Percentiles rank a stretch among this genome's conserved stretches.
Evolutionary conservation across 345 rosid species (phyloP).

Genomic region (Acer campestre): DNA sequence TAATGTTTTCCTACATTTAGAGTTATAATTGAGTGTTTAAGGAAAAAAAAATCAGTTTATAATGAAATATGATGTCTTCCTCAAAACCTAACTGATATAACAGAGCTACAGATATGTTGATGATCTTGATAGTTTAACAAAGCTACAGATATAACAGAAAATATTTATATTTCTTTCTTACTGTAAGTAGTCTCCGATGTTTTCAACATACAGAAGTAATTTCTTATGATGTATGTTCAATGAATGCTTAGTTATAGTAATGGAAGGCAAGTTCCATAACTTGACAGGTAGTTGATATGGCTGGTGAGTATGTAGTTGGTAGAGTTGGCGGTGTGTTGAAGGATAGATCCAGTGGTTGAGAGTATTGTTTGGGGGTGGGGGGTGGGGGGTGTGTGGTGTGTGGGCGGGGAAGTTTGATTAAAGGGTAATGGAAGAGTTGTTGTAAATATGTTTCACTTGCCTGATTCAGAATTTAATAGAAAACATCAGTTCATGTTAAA

Average conservation of each 20-base stretch:
- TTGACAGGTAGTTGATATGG: conserved; percentile 1
- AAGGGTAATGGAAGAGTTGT: background rate
- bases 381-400: too few species aligned
- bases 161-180: background rate
- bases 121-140: background rate
- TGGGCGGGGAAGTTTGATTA: background rate
- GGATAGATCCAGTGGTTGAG: background rate
- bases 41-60: background rate
- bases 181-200: background rate
- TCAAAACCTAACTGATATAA: background rate
- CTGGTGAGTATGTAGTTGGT: background rate
- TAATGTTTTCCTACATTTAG: background rate
- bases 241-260: background rate
- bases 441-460: background rate
- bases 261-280: background rate
- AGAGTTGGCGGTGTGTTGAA: background rate
- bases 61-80: background rate
- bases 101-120: background rate
- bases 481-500: too few species aligned
- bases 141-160: background rate
- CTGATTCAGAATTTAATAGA: background rate
- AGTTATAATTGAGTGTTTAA: background rate
- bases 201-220: too few species aligned
- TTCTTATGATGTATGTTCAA: background rate
- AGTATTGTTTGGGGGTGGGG: too few species aligned